These are phyloP conservation scores for Leucoagaricus sp. DNA, from an alignment of 1,284 basidiomycete species.

Conservation along the genomic window DNA sequence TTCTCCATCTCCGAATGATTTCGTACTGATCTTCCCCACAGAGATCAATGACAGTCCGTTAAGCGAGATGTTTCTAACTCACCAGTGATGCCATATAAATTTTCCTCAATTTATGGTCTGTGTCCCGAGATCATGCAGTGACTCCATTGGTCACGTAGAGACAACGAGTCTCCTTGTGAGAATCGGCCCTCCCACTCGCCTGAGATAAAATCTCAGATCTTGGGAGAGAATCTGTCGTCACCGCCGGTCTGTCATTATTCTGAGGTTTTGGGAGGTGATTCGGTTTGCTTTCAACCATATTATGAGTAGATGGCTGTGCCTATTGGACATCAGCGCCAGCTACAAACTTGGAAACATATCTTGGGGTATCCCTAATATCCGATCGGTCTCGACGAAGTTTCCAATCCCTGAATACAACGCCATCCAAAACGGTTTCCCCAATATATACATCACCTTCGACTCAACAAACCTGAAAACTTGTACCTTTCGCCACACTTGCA, in stretches of 20 bases:
- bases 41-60: background rate
- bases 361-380: conserved; percentile 19
- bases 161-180: conserved; percentile 14
- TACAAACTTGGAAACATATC: conserved; percentile 18
- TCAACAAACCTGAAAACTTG: conserved; percentile 10
- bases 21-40: background rate
- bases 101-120: conserved; percentile 4
- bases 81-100: conserved; percentile 6
- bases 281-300: conserved; percentile 8
- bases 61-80: conserved; percentile 11
- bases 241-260: conserved; percentile 5
- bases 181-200: background rate
- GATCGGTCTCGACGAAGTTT: conserved; percentile 20
- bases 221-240: background rate
- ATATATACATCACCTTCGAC: conserved; percentile 22
- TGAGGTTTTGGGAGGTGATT: conserved; percentile 5
- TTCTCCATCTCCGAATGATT: background rate
- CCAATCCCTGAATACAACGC: conserved; percentile 1
- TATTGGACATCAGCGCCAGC: conserved; percentile 17
- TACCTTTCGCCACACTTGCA: conserved; percentile 13
- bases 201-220: conserved; percentile 14
- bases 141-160: conserved; percentile 11
- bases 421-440: conserved; percentile 11
- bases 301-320: conserved; percentile 15
- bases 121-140: conserved; percentile 1